Evolutionary conservation across 352 stramenopile genomes (phyloP), one percentile per base, ranked within the genome.

Genomic region (Phytophthora pistaciae): DNA sequence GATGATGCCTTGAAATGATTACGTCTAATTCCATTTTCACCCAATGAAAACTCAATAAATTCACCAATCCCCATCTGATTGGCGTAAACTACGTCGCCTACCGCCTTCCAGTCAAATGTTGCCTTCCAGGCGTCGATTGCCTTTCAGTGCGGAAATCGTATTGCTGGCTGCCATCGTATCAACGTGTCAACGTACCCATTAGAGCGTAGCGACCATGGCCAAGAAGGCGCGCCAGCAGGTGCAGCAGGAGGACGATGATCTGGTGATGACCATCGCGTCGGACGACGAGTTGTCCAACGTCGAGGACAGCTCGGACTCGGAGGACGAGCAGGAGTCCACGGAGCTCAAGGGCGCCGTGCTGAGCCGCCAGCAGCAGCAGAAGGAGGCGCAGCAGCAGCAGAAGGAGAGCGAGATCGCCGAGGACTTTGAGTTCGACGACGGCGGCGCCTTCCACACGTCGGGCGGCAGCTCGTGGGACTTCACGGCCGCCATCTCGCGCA

Each of bases 181-280:
- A 53, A 29, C 27, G 27, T 29, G 8, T 36, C 29, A 36, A 36
- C 29, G 29, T 11, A 36, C 29, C 29, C 29, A 36, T 11, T 11
- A 9, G 49, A 29, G 64, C 25, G 23, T n/a, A 44, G 38, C 38
- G 38, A 44, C 13, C 38, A 78, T 80, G 70, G 62, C 23, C 36
- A 70, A 61, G 58, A 70, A 66, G 52, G 6, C 6, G 36, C 38
- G 38, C 44, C 52, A 58, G 36, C 54, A 58, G 48, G n/a, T 13
- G 50, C 49, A 59, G 42, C 57, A 59, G 46, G 63, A 72, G 52
- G 56, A 77, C 38, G 86, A 95, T 55, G 88, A 94, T 61, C 77
- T 97, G 70, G 80, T 97, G 72, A 95, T 96, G 89, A 97, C 90
- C 60, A 95, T 97, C 67, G 89, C 88, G 72, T 97, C 88, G 4